Evolutionary conservation across 352 stramenopile genomes (phyloP).

Genomic region (Hyphochytrium catenoides): DNA sequence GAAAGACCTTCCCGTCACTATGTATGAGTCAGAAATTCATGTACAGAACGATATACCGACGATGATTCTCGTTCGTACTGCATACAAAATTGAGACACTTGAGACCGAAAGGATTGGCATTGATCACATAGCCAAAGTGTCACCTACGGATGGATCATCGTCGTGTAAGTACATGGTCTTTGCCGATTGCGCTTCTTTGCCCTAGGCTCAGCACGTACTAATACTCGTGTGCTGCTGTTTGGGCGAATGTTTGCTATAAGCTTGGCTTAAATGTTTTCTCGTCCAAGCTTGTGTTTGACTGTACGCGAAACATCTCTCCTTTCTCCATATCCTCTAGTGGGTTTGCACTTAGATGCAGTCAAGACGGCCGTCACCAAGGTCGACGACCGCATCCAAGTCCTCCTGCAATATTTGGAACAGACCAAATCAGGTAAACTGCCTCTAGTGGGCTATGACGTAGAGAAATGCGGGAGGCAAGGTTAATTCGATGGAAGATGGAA

Average conservation of each 20-base stretch:
- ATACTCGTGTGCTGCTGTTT: no score
- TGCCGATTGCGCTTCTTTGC: no score
- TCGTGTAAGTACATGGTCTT: conserved; percentile 29
- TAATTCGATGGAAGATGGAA: no score
- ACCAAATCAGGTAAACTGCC: conserved; percentile 43
- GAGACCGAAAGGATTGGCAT: conserved; percentile 60
- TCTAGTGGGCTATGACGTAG: no score
- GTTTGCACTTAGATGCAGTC: no score
- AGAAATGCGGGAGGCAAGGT: no score
- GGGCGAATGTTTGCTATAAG: no score
- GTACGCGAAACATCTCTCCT: conserved; percentile 4
- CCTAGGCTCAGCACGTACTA: no score
- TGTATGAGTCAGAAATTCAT: conserved; percentile 63
- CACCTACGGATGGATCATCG: conserved; percentile 33
- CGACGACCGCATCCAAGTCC: conserved; percentile 39
- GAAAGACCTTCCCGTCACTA: conserved; percentile 38
- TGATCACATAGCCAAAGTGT: conserved; percentile 65
- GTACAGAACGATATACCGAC: conserved; percentile 50
- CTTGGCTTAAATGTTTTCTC: no score
- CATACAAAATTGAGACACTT: conserved; percentile 61
- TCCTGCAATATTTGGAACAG: conserved; percentile 36
- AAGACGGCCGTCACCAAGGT: conserved; percentile 72
- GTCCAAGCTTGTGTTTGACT: no score
- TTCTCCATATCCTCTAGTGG: no score
- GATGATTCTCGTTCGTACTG: conserved; percentile 63